These are phyloP conservation scores for Mycosphaerella sp. DNA, from an alignment of 2,329 filamentous ascomycete species.

Conservation along the genomic window DNA sequence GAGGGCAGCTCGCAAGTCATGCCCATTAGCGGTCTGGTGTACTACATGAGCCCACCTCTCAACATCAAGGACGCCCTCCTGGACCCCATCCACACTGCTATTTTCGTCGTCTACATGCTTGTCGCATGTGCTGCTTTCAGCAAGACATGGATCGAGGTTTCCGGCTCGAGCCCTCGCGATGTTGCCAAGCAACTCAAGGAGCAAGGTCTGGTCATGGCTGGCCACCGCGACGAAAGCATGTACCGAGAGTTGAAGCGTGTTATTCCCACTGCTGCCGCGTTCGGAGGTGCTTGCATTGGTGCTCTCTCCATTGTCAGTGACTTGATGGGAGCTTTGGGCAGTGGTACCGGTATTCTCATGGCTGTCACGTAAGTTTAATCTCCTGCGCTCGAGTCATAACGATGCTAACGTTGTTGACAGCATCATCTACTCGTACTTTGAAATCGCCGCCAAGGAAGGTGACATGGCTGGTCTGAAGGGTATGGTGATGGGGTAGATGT, in stretches of 20 bases:
- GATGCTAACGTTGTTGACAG: conserved; percentile 44
- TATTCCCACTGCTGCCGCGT: conserved; percentile 95
- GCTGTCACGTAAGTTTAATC: conserved; percentile 77
- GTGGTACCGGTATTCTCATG: conserved; percentile 93
- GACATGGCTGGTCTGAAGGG: conserved; percentile 75
- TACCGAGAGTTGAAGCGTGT: conserved; percentile 99
- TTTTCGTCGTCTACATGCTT: conserved; percentile 98
- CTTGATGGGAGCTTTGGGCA: conserved; percentile 90
- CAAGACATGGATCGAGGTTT: conserved; percentile 99
- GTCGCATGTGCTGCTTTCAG: conserved; percentile 97
- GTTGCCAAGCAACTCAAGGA: conserved; percentile 99
- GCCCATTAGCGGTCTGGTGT: conserved; percentile 86
- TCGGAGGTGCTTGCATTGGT: conserved; percentile 98
- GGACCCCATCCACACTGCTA: conserved; percentile 90
- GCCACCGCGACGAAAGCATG: conserved; percentile 99
- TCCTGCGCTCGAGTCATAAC: background rate
- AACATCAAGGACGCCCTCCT: conserved; percentile 94
- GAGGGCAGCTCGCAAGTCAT: conserved; percentile 95
- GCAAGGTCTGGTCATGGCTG: conserved; percentile 98
- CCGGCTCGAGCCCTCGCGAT: conserved; percentile 92
- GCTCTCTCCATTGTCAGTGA: conserved; percentile 92
- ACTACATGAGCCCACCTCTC: conserved; percentile 98
- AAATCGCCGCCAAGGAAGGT: conserved; percentile 97
- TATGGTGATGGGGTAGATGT: conserved; percentile 50
- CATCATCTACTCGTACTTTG: conserved; percentile 99